Base-by-base conservation (phyloP, 1,139 yeast species). In the Kurtzmaniella natalensis region DNA sequence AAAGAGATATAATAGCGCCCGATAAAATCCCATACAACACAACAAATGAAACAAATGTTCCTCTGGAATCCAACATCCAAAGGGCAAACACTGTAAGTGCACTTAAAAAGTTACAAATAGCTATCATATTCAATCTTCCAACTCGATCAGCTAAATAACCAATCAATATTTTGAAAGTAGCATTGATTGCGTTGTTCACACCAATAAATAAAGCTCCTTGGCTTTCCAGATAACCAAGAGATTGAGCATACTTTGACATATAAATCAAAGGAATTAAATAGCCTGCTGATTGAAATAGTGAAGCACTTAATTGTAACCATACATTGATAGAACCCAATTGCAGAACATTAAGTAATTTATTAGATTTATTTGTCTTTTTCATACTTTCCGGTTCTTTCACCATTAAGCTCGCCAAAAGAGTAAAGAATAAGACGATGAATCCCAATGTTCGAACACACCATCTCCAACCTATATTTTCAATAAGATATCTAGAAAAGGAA, bases 181-280 rank as follows among this genome's bases (percentile, higher is more conserved):
- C 72, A 47, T 66, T 67, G 31, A 64, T 54, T 8, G 57, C 61
- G 40, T 67, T 67, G 42, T 64, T 66, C 13, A 65, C 28, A 5
- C 68, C 72, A 42, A 67, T 67, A 33, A 66, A 61, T n/a, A 53
- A 41, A 0, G 73, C 72, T 3, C 72, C 72, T 32, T 57, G 58
- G 7, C 46, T 45, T 11, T 48, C 48, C 5, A 57, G 41, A 41
- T 53, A 64, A 2, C 70, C 70, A 11, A 67, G 40, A 0, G 70
- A 49, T 18, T 47, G 46, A 2, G 60, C 63, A 39, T 64, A 67
- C 7, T 64, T 55, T 1, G 72, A 64, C 71, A 67, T 65, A 46
- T 48, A 66, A 33, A 58, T 55, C 31, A 64, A 49, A 9, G 70
- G 67, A 18, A 64, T 62, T 37, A 63, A 47, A 39, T 67, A 67